These are phyloP conservation scores for Carex kokanica DNA, from an alignment of 176 grass and related monocot species.

Conservation along the genomic window DNA sequence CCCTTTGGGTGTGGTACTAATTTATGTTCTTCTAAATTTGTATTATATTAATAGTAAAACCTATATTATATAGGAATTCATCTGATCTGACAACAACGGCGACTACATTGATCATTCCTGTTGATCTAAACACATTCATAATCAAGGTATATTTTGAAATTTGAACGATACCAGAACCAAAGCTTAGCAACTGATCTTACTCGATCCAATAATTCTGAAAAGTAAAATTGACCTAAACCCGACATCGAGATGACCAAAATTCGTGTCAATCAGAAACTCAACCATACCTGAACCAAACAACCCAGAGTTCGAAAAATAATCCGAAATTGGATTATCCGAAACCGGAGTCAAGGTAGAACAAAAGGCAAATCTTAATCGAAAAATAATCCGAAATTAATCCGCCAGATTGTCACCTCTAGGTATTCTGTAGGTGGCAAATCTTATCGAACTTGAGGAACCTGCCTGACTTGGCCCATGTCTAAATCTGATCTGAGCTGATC, in stretches of 20 bases:
- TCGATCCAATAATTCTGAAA: background rate
- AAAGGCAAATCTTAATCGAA: too few species aligned
- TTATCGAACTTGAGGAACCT: too few species aligned
- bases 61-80: slow-evolving; percentile 51
- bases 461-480: too few species aligned
- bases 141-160: slow-evolving; percentile 51
- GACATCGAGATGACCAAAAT: background rate
- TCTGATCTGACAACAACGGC: slow-evolving; percentile 66
- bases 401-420: too few species aligned
- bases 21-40: background rate
- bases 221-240: background rate
- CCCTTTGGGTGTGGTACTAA: background rate
- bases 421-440: too few species aligned
- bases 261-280: background rate
- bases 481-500: too few species aligned
- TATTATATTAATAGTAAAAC: too few species aligned
- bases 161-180: background rate
- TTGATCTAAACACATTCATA: slow-evolving; percentile 89
- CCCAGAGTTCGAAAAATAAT: background rate
- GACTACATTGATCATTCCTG: slow-evolving; percentile 72
- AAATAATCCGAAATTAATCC: background rate
- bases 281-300: background rate
- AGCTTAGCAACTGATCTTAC: background rate
- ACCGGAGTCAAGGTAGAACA: background rate
- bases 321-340: background rate